phyloP scores from a whole-genome alignment of 768 basidiomycete genomes.

The Trichaptum fuscoviolaceum region DNA sequence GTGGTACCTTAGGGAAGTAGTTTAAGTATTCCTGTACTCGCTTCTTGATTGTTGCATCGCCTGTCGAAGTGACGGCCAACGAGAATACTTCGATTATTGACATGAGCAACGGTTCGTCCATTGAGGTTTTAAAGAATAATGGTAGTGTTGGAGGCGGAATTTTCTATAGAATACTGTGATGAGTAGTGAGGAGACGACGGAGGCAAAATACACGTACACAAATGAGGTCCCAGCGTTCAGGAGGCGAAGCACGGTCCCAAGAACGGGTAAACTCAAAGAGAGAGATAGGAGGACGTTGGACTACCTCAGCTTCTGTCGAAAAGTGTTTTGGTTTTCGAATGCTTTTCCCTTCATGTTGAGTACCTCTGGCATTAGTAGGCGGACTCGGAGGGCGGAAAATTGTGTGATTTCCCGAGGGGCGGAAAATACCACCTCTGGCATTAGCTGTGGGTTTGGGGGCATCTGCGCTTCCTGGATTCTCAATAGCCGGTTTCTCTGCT shows the following conservation, averaged over 20 bases:
- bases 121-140: constrained; percentile 58
- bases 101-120: constrained; percentile 60
- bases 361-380: not conserved
- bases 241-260: constrained; percentile 44
- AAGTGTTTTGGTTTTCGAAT: constrained; percentile 5
- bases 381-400: constrained; percentile 34
- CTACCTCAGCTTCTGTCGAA: constrained; percentile 8
- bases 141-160: constrained; percentile 54
- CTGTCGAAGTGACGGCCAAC: constrained; percentile 21
- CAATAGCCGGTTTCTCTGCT: constrained; percentile 3
- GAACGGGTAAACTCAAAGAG: constrained; percentile 58
- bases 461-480: not conserved
- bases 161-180: constrained; percentile 32
- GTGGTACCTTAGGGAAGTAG: constrained; percentile 46
- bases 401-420: constrained; percentile 53
- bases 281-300: constrained; percentile 31
- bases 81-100: constrained; percentile 51
- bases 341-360: not conserved
- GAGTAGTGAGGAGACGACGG: not conserved
- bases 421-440: constrained; percentile 72
- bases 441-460: constrained; percentile 10
- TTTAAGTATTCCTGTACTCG: constrained; percentile 44
- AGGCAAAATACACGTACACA: constrained; percentile 36
- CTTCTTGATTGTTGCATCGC: constrained; percentile 15
- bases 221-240: constrained; percentile 54